phyloP scores from a whole-genome alignment of 352 stramenopile genomes.

The Elongisporangium anandrum region DNA sequence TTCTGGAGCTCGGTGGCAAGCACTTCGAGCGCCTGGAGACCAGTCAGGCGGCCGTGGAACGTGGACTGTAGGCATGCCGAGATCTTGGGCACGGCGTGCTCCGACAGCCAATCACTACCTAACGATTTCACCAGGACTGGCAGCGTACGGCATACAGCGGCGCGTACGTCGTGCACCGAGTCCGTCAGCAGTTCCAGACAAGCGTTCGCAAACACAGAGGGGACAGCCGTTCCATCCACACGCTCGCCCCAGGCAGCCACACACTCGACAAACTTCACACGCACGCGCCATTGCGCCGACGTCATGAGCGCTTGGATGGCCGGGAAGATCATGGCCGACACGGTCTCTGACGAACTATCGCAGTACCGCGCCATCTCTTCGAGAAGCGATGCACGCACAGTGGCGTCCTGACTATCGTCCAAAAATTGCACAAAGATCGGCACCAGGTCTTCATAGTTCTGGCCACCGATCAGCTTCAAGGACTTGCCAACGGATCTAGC shows the following conservation, averaged over 20 bases:
- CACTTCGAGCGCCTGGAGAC: constrained; percentile 61
- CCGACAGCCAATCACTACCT: constrained; percentile 70
- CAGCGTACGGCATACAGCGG: constrained; percentile 58
- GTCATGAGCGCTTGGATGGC: constrained; percentile 59
- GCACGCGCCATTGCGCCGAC: constrained; percentile 78
- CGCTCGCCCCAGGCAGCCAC: constrained; percentile 77
- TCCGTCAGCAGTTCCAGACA: constrained; percentile 69
- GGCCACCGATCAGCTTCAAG: constrained; percentile 56
- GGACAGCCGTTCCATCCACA: constrained; percentile 46
- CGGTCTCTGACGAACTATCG: constrained; percentile 55
- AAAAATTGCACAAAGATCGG: constrained; percentile 82
- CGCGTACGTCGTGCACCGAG: constrained; percentile 67
- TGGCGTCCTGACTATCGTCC: constrained; percentile 76
- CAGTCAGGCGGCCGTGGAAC: constrained; percentile 71
- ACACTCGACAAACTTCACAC: constrained; percentile 84
- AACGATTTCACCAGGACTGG: constrained; percentile 60
- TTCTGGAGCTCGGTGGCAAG: constrained; percentile 55
- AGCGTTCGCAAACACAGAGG: constrained; percentile 63
- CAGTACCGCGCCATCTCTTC: constrained; percentile 82
- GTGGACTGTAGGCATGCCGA: constrained; percentile 61
- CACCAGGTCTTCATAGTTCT: constrained; percentile 77
- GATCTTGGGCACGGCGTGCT: constrained; percentile 63
- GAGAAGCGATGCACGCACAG: constrained; percentile 69
- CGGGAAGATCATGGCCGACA: constrained; percentile 67
- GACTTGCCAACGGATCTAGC: constrained; percentile 74